These are phyloP conservation scores for Meredithiella fracta DNA, from an alignment of 2,329 filamentous ascomycete species.

Conservation along the genomic window DNA sequence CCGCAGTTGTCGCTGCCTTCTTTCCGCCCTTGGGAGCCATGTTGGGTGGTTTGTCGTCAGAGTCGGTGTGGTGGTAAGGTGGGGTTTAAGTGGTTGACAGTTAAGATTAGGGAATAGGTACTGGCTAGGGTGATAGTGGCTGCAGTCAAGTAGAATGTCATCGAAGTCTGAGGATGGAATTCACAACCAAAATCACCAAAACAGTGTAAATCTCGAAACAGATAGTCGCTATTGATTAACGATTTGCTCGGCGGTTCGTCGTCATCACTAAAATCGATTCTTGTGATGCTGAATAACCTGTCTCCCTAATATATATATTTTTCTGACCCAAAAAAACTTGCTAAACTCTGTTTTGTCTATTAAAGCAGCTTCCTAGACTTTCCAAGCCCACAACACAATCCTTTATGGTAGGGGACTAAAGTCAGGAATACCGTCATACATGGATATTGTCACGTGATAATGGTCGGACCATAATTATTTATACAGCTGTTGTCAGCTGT, in stretches of 20 bases:
- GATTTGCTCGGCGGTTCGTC: constrained; percentile 7
- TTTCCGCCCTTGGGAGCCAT: constrained; percentile 55
- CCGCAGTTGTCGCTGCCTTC: constrained; percentile 31
- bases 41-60: constrained; percentile 22
- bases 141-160: not conserved
- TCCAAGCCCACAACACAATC: constrained; percentile 8
- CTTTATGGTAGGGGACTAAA: constrained; percentile 12
- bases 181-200: not conserved
- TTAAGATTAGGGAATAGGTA: not conserved
- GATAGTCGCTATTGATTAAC: too few relatives aligned
- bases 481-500: constrained; percentile 6
- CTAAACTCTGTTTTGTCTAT: not conserved
- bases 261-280: not conserved
- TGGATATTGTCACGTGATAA: constrained; percentile 10
- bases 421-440: constrained; percentile 10
- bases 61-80: not conserved
- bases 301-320: constrained; percentile 4
- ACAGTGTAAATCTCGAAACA: not conserved
- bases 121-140: not conserved
- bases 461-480: fast-evolving
- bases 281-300: constrained; percentile 3
- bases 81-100: not conserved
- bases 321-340: constrained; percentile 4
- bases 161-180: not conserved
- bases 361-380: constrained; percentile 5